Percentiles rank a stretch among this genome's conserved stretches.
These are phyloP conservation scores for Leucosporidium scottii DNA, from an alignment of 768 basidiomycete species.

Conservation along the genomic window DNA sequence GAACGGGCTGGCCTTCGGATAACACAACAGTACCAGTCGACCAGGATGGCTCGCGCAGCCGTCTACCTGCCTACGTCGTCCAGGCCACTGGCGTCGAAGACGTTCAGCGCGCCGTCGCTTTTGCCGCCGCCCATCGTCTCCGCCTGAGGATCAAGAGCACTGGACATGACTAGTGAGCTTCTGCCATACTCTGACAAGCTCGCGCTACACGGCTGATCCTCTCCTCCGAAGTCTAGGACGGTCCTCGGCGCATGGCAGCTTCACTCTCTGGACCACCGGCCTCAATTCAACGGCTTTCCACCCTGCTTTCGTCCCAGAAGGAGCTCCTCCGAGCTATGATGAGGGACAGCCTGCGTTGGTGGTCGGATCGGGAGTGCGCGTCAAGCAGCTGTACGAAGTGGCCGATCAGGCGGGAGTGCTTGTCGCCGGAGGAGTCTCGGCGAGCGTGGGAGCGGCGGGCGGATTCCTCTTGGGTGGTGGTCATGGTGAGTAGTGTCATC, in stretches of 20 bases:
- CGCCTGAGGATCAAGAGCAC: constrained; percentile 13
- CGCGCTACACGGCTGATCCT: neutral
- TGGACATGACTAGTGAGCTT: constrained; percentile 3
- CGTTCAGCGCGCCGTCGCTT: neutral
- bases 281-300: neutral
- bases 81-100: neutral
- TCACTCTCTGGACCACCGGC: constrained; percentile 17
- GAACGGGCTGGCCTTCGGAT: too few species aligned
- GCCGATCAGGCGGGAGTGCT: constrained; percentile 13
- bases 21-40: too few species aligned
- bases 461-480: constrained; percentile 11
- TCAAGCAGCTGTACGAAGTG: constrained; percentile 8
- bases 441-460: constrained; percentile 10
- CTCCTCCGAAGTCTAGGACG: constrained; percentile 1
- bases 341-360: neutral
- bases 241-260: neutral
- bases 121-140: neutral
- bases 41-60: too few species aligned
- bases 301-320: neutral
- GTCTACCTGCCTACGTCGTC: constrained; percentile 8
- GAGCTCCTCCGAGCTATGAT: too few species aligned
- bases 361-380: neutral
- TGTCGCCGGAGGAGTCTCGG: constrained; percentile 3
- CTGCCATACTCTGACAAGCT: too few species aligned
- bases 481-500: neutral